Conservation (phyloP, 768 basidiomycete species). For the Daedalea quercina region DNA sequence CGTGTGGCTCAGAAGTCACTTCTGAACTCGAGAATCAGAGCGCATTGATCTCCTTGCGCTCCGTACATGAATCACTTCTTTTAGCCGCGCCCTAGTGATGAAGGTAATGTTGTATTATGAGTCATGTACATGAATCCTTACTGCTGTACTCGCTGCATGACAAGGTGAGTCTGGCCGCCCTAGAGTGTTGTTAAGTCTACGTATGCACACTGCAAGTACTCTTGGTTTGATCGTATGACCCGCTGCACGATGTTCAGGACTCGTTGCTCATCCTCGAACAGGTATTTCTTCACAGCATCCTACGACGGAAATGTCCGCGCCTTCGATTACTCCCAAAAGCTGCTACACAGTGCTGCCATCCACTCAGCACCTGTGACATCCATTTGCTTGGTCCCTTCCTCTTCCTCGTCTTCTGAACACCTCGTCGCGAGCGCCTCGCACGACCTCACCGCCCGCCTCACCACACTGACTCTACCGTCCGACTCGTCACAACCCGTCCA, state of each 20-base stretch:
- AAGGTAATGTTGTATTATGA: too few species aligned
- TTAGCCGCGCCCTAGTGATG: too few species aligned
- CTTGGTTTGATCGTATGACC: too few species aligned
- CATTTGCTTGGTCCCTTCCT: slow-evolving; percentile 42
- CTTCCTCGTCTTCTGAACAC: slow-evolving; percentile 24
- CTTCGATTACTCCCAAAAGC: slow-evolving; percentile 64
- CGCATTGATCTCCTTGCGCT: too few species aligned
- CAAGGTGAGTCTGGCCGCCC: too few species aligned
- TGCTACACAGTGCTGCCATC: slow-evolving; percentile 39
- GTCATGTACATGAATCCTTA: too few species aligned
- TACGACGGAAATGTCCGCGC: slow-evolving; percentile 75
- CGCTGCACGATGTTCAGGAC: neutral
- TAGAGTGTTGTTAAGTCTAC: too few species aligned
- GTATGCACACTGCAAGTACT: too few species aligned
- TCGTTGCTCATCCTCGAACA: slow-evolving; percentile 18
- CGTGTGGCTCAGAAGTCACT: too few species aligned
- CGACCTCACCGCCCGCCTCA: slow-evolving; percentile 67
- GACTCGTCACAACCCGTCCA: slow-evolving; percentile 2
- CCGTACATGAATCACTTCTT: too few species aligned
- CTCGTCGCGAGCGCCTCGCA: slow-evolving; percentile 69
- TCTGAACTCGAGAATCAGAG: too few species aligned
- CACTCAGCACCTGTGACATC: slow-evolving; percentile 70
- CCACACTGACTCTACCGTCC: slow-evolving; percentile 21
- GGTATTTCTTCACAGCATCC: slow-evolving; percentile 69
- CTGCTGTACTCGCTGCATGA: too few species aligned